These are phyloP conservation scores for Mycosphaerella arachidis DNA, from an alignment of 2,329 filamentous ascomycete species.

Conservation along the genomic window DNA sequence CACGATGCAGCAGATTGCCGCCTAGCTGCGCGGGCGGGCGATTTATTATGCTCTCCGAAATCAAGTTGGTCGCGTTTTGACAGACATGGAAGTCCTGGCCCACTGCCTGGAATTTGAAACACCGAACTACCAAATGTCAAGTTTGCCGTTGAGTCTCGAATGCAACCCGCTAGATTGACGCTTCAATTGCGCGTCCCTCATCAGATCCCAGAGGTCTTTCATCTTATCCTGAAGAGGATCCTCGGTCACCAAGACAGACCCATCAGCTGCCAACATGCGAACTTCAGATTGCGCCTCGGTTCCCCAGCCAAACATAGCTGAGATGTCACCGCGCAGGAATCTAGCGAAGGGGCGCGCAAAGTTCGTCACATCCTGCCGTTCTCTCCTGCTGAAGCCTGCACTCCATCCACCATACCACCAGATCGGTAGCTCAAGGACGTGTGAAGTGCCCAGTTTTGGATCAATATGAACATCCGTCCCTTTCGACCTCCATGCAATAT, in stretches of 20 bases:
- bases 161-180: slow-evolving; percentile 2
- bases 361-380: slow-evolving; percentile 17
- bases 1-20: background rate
- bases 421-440: slow-evolving; percentile 13
- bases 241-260: slow-evolving; percentile 9
- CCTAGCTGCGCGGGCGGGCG: background rate
- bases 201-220: slow-evolving; percentile 14
- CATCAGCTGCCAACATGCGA: slow-evolving; percentile 10
- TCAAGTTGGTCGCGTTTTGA: background rate
- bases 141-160: background rate
- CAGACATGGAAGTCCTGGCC: background rate
- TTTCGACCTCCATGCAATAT: slow-evolving; percentile 15
- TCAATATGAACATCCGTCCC: slow-evolving; percentile 7
- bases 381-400: slow-evolving; percentile 12
- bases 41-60: background rate
- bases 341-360: slow-evolving; percentile 13
- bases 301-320: slow-evolving; percentile 9
- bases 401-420: slow-evolving; percentile 19
- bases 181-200: slow-evolving; percentile 14
- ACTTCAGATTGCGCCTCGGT: slow-evolving; percentile 17
- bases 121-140: background rate
- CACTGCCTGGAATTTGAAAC: background rate
- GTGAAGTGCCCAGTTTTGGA: slow-evolving; percentile 8
- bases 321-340: slow-evolving; percentile 13
- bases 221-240: slow-evolving; percentile 11